Evolutionary conservation across 495 filamentous ascomycete genomes (phyloP), one percentile per base, ranked within the genome.

Genomic region (Clohesyomyces aquaticus): DNA sequence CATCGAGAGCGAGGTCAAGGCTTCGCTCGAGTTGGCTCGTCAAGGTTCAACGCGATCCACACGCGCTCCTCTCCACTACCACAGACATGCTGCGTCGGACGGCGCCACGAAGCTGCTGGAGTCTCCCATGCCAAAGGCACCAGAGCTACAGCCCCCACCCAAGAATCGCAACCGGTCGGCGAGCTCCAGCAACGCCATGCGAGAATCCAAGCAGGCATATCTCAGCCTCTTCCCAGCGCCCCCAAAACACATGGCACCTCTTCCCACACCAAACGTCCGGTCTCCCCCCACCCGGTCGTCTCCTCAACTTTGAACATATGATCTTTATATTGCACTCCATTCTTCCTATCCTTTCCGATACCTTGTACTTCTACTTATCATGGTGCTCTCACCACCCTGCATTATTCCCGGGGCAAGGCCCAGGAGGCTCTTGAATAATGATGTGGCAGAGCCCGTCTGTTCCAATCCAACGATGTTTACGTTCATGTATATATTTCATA

Each of bases 171-270:
- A 25, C 18, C 54, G 66, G 32, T 53, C 66, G 9, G 48, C 47
- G 18, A 68, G 54, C 41, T 65, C 61, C 4, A 59, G 59, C 59
- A 63, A 59, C 22, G 48, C 29, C 35, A n/a, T 48, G 8, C 59
- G 65, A 23, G 52, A 18, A 26, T 58, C 46, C 21, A 53, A 53
- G 26, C 38, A 47, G 21, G 23, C 59, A 16, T 59, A 63, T 56
- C 52, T 67, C 26, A 67, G 65, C 29, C 59, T 67, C 6, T 67
- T 67, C 43, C 65, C 65, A 3, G 42, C 42, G 19, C 65, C 65
- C n/a, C 65, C 65, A 3, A 67, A 55, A 25, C 59, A 43, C 26
- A 22, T n/a, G n/a, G n/a, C 43, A 19, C 56, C 57, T 18, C 32
- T 56, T 29, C 16, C 53, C 19, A 38, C 52, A 29, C 42, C 49